These are phyloP conservation scores for Gloeophyllum trabeum DNA, from an alignment of 768 basidiomycete genomes.

Conservation along the genomic window DNA sequence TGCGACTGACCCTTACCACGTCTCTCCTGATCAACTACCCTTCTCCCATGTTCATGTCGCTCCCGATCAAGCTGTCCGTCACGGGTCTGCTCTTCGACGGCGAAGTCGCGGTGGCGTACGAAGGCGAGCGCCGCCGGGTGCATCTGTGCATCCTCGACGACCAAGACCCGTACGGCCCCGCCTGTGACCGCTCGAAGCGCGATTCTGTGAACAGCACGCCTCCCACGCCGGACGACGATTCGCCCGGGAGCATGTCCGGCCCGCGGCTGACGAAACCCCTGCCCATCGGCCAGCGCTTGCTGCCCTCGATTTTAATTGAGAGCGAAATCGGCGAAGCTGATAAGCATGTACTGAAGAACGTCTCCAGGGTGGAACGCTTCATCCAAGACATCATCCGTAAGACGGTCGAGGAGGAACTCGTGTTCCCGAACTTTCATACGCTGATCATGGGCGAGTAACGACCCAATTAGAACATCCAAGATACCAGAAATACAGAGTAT, in stretches of 20 bases:
- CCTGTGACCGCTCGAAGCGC: constrained; percentile 23
- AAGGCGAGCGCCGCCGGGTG: constrained; percentile 68
- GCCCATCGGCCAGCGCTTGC: constrained; percentile 70
- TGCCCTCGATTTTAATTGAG: constrained; percentile 86
- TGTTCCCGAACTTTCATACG: constrained; percentile 95
- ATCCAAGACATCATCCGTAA: constrained; percentile 93
- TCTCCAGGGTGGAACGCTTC: constrained; percentile 89
- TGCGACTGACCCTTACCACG: constrained; percentile 83
- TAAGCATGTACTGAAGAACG: constrained; percentile 93
- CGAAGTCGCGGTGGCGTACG: constrained; percentile 86
- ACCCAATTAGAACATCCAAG: not conserved
- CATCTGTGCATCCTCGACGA: constrained; percentile 89
- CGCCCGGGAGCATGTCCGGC: constrained; percentile 18
- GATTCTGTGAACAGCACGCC: constrained; percentile 36
- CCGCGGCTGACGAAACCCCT: constrained; percentile 49
- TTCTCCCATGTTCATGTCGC: constrained; percentile 90
- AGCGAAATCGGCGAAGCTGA: constrained; percentile 95
- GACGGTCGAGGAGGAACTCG: constrained; percentile 90
- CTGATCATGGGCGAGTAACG: constrained; percentile 15
- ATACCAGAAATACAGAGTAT: constrained; percentile 5
- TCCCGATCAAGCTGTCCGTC: constrained; percentile 90
- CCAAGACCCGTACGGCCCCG: constrained; percentile 74
- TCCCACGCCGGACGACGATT: constrained; percentile 54
- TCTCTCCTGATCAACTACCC: constrained; percentile 96
- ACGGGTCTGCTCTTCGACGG: constrained; percentile 81